Base-by-base conservation (phyloP, 2,329 filamentous ascomycete species). In the Colletotrichum brevisporum region DNA sequence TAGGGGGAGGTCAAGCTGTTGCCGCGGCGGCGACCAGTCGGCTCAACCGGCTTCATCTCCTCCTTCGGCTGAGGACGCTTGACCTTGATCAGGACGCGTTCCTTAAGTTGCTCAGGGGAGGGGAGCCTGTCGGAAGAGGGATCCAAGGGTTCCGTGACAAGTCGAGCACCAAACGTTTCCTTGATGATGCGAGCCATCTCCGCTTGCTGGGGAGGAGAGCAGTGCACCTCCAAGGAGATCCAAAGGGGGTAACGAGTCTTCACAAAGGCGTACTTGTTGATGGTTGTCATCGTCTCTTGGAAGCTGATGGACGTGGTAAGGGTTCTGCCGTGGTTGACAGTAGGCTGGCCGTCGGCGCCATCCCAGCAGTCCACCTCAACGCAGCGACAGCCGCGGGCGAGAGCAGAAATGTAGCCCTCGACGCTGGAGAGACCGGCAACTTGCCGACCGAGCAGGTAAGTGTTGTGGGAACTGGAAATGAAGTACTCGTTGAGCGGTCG, bases 281-380 rank as follows among this genome's bases (percentile, higher is more conserved):
- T 96, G 58, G 95, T 94, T 27, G 91, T 92, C 82, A 99, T 94
- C 71, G 95, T 95, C 79, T 98, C 95, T 53, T 90, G 88, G 81
- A 99, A 99, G 45, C 93, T 90, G 63, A 98, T 94, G 67, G 93
- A 91, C 13, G 90, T 95, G 0, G 96, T 98, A 80, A 97, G 86
- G 0, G 95, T 97, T 67, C 91, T 91, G 26, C 96, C 96, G 75
- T 99, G 96, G 71, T 94, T 94, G 39, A 99, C 96, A 61, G 94
- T 90, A 1, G 96, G 96, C 75, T 94, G 89, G 47, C 94, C 94
- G 77, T 97, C 92, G 60, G 89, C 88, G 16, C 96, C 96, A 80
- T 99, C 94, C 96, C 96, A 99, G 81, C 95, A 98, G 80, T 99
- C 96, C 60, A 99, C 94, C 81, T 99, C 96, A 53, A 99, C 91